Base-by-base conservation (phyloP, 1,284 basidiomycete species). In the Earliella scabrosa region DNA sequence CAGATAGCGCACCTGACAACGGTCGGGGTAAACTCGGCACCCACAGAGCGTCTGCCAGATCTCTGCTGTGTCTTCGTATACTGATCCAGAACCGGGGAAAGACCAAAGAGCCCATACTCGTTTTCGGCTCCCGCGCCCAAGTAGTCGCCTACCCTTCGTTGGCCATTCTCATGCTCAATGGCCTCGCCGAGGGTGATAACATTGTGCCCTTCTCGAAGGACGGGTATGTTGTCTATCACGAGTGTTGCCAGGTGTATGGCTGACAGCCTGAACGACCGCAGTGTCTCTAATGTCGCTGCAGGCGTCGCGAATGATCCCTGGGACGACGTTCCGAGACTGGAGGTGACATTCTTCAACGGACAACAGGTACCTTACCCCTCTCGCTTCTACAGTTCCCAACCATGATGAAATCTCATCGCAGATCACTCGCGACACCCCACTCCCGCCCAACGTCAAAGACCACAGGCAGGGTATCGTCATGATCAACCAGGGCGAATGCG, bases 41-140 rank as follows among this genome's bases (percentile, higher is more conserved):
- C 10, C 36, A 56, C 52, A 60, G 49, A 16, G 54, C 58, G 2
- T 18, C 54, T 4, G 40, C 48, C 6, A 43, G 41, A 10, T 56
- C 40, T 35, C 45, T 56, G 5, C 35, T 60, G 27, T 24, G 35
- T 16, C 47, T 60, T 38, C 27, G 39, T n/a, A 47, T 60, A 4
- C 48, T 60, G 29, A 52, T 60, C 14, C 58, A 60, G 27, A 60
- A 60, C 39, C 54, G 58, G 24, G 50, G 54, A 27, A 60, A 56
- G 39, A 54, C 56, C 10, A 54, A 51, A 29, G 21, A 14, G 2
- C 31, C 51, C 18, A 40, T 60, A 14, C 39, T 56, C 6, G 29
- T 59, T 10, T 59, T 46, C 20, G 58, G 26, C 4, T 54, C 58
- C 8, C 54, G 48, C n/a, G 40, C 48, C 23, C 58, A 60, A 40